Conservation (phyloP, 2,329 filamentous ascomycete genomes). For the Fusarium verticillioides region DNA sequence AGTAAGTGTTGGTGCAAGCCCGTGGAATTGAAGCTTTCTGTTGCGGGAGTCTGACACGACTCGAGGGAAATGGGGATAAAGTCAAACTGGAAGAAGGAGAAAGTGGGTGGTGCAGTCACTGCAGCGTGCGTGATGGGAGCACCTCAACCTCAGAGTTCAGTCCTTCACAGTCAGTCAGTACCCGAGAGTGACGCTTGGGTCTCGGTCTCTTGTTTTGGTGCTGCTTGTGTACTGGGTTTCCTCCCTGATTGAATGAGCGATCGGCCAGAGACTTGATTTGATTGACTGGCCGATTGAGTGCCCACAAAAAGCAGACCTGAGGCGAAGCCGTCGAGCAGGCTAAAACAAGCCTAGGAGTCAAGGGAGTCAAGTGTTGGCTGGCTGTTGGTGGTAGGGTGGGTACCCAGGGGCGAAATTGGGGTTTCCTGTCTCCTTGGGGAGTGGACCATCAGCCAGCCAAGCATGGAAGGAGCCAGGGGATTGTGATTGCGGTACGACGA, state of each 20-base stretch:
- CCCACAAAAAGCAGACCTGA: constrained; percentile 42
- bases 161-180: constrained; percentile 2
- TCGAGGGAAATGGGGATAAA: constrained; percentile 40
- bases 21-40: constrained; percentile 39
- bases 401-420: constrained; percentile 30
- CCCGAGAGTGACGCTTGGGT: constrained; percentile 35
- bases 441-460: constrained; percentile 28
- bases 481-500: neutral
- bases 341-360: constrained; percentile 21
- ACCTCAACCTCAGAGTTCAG: constrained; percentile 2
- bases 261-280: constrained; percentile 21
- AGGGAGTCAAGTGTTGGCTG: constrained; percentile 18
- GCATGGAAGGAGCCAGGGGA: constrained; percentile 15
- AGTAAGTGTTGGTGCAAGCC: constrained; percentile 34
- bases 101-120: constrained; percentile 28
- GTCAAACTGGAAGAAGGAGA: constrained; percentile 40
- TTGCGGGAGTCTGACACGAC: constrained; percentile 45
- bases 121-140: constrained; percentile 9
- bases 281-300: constrained; percentile 37
- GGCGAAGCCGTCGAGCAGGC: constrained; percentile 38
- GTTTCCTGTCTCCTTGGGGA: constrained; percentile 14
- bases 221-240: constrained; percentile 32
- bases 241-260: constrained; percentile 40
- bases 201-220: constrained; percentile 22
- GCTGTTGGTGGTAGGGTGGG: constrained; percentile 34